Percentiles rank a stretch among this genome's conserved stretches.
phyloP scores from a whole-genome alignment of 2,329 filamentous ascomycete species.

The Parasarocladium wereldwijsianum region DNA sequence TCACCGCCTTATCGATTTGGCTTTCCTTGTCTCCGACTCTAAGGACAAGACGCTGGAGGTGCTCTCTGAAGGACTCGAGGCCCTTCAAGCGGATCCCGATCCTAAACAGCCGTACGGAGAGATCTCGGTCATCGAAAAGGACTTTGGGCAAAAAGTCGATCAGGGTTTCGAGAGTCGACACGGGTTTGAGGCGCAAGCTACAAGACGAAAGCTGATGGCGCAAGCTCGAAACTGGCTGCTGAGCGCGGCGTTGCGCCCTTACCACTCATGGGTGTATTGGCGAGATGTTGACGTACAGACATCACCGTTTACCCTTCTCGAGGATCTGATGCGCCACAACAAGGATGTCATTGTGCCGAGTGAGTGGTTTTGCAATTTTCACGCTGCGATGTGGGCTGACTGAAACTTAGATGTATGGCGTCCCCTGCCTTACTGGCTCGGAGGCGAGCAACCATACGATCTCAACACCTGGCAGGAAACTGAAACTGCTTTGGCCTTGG shows the following conservation, averaged over 20 bases:
- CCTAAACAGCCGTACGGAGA: slow-evolving; percentile 78
- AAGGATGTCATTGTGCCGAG: slow-evolving; percentile 98
- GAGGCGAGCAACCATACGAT: slow-evolving; percentile 95
- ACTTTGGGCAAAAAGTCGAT: slow-evolving; percentile 95
- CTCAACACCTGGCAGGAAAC: slow-evolving; percentile 99
- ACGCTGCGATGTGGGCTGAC: slow-evolving; percentile 11
- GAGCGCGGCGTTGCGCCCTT: slow-evolving; percentile 81
- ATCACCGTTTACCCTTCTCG: slow-evolving; percentile 87
- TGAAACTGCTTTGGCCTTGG: slow-evolving; percentile 83
- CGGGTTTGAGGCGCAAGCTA: slow-evolving; percentile 91
- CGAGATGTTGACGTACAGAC: slow-evolving; percentile 97
- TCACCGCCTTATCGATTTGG: slow-evolving; percentile 88
- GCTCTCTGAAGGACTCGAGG: slow-evolving; percentile 59
- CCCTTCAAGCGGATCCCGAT: slow-evolving; percentile 67
- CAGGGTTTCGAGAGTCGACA: slow-evolving; percentile 97
- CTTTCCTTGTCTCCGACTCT: slow-evolving; percentile 93
- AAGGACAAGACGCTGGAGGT: slow-evolving; percentile 78
- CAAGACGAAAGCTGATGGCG: slow-evolving; percentile 90
- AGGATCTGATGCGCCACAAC: slow-evolving; percentile 97
- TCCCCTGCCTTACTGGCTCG: slow-evolving; percentile 96
- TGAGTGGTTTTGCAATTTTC: slow-evolving; percentile 35
- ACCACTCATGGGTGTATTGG: slow-evolving; percentile 99
- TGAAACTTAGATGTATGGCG: slow-evolving; percentile 74
- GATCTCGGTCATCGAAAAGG: slow-evolving; percentile 95
- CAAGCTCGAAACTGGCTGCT: slow-evolving; percentile 95